A percentile compares a stretch with the other conserved stretches of the same genome.
phyloP scores from a whole-genome alignment of 2,329 filamentous ascomycete genomes.

The Fusarium pseudonygamai region DNA sequence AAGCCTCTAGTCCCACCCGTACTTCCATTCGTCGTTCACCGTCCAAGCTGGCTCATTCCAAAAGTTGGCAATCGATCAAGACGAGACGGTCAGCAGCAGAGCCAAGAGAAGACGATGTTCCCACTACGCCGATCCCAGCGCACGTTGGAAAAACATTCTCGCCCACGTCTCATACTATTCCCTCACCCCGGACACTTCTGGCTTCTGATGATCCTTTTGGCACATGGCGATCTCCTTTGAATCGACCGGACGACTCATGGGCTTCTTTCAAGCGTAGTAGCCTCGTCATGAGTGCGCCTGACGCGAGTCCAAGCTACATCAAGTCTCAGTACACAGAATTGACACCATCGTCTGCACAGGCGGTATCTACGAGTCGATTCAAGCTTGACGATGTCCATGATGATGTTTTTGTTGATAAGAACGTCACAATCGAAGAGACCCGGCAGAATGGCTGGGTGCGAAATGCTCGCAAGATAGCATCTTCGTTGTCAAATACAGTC shows the following conservation, averaged over 20 bases:
- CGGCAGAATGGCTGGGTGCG: constrained; percentile 26
- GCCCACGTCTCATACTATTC: neutral
- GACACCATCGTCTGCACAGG: neutral
- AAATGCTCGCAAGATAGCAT: constrained; percentile 40
- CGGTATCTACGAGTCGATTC: neutral
- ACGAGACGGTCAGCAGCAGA: neutral
- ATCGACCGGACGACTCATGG: constrained; percentile 25
- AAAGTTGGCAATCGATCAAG: constrained; percentile 23
- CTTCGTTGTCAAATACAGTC: constrained; percentile 31
- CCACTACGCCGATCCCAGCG: neutral
- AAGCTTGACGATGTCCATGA: neutral
- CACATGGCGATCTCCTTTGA: constrained; percentile 17
- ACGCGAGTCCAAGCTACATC: constrained; percentile 29
- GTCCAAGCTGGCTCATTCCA: constrained; percentile 15
- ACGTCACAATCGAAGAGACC: neutral
- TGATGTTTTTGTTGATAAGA: neutral
- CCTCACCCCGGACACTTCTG: constrained; percentile 1
- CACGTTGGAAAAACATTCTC: neutral
- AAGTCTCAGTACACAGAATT: constrained; percentile 25
- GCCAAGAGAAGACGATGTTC: neutral
- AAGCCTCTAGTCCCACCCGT: neutral
- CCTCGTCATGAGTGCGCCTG: neutral
- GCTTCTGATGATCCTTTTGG: constrained; percentile 19
- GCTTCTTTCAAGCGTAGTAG: constrained; percentile 20
- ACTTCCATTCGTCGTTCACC: neutral